Base-by-base conservation (phyloP, 495 filamentous ascomycete genomes). In the Letharia columbiana region DNA sequence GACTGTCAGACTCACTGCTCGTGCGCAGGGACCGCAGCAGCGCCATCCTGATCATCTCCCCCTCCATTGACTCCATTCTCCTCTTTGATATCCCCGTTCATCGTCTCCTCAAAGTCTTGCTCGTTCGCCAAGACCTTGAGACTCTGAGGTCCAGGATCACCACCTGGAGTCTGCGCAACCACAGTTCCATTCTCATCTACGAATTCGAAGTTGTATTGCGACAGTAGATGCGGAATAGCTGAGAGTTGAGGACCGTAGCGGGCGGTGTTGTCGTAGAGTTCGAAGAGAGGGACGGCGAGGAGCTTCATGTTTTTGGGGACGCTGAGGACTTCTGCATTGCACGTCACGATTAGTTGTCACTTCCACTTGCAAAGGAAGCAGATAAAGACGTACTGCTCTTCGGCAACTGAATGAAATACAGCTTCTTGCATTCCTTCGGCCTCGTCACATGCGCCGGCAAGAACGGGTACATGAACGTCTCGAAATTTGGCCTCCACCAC, bases 261-360 rank as follows among this genome's bases (percentile, higher is more conserved):
- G 4, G 87, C 89, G 2, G 91, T 96, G 77, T 98, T 98, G 73
- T 98, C 94, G 78, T 97, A 98, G 28, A 98, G 83, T 77, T 98
- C 94, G 76, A 97, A 98, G 0, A 98, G 81, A 6, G 94, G 94
- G 4, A 98, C 94, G 15, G 94, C 94, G 35, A 98, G 86, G 10
- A 98, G 84, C 75, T 98, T 98, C 94, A 98, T 98, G 79, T 98
- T 98, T 82, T 98, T 98, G 3, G 94, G 94, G 23, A 98, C 95
- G 71, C 87, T 91, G 56, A 98, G 84, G n/a, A 98, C 89, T 80
- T 96, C 92, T 96, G 71, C 62, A 58, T 40, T 13, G 40, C 4
- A n/a, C 7, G 20, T 45, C 35, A 33, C 62, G 61, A 42, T 64
- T 40, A 61, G 23, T 52, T 9, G 7, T 65, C 20, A 31, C 45